Base-by-base conservation (phyloP, 2,329 filamentous ascomycete genomes). In the Zymoseptoria ardabiliae region DNA sequence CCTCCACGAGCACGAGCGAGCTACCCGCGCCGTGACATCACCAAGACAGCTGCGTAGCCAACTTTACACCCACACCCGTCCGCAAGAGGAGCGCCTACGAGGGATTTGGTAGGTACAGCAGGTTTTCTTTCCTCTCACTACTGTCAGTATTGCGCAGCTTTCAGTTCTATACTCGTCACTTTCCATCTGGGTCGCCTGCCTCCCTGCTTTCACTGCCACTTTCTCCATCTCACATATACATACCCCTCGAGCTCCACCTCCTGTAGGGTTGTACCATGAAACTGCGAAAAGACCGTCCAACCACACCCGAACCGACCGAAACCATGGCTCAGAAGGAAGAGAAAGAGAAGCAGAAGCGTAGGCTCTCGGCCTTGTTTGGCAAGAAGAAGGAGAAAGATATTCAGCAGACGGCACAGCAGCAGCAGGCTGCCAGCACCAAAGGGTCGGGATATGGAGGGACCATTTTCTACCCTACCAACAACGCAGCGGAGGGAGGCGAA, bases 351-450 rank as follows among this genome's bases (percentile, higher is more conserved):
- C 54, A 61, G 56, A 62, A 63, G 49, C 62, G 56, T 48, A 61
- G 64, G 49, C 25, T 68, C 21, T 64, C 62, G 50, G 58, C 53
- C 35, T 57, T 68, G 2, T 68, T 68, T 57, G 60, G 64, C 59
- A 61, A 57, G 57, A 65, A 68, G 22, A 28, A 21, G 11, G 22
- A 53, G 20, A 53, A 53, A 11, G 22, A 53, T 13, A 22, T 13
- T 13, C 35, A 45, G 35, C 35, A 13, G 35, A 45, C 17, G 25
- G 25, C 25, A 4, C 25, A 28, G 17, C 35, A 45, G 17, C 35
- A 45, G 6, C 35, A 45, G 2, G 13, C 35, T 7, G 17, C 35
- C 13, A 45, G 4, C 35, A 45, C 35, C 11, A 13, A 13, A 45
- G n/a, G n/a, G n/a, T n/a, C 25, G 1, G 25, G 8, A 2, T 28